Conservation (phyloP, 2,329 filamentous ascomycete genomes). For the Coniochaeta prunicola region DNA sequence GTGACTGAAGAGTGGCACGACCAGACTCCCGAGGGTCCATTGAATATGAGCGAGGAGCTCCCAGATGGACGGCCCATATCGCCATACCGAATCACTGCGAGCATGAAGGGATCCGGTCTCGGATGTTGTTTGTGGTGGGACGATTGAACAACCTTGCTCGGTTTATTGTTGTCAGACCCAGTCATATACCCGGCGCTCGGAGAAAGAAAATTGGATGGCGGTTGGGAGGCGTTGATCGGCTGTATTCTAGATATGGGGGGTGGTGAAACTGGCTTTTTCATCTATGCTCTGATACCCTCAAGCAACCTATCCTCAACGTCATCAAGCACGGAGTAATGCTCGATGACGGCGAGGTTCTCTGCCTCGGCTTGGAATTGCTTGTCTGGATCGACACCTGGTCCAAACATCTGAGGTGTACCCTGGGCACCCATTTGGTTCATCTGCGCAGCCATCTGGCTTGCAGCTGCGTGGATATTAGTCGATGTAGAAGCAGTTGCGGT, state of each 20-base stretch:
- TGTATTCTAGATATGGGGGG: not conserved
- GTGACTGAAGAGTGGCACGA: slow-evolving; percentile 89
- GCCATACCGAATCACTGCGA: slow-evolving; percentile 63
- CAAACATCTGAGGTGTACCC: slow-evolving; percentile 64
- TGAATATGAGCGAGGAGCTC: slow-evolving; percentile 54
- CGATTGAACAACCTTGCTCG: slow-evolving; percentile 6
- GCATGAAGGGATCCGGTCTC: slow-evolving; percentile 56
- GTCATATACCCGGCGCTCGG: not conserved
- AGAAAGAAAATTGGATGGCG: not conserved
- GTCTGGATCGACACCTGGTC: slow-evolving; percentile 87
- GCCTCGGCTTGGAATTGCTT: slow-evolving; percentile 91
- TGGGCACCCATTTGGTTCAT: slow-evolving; percentile 75
- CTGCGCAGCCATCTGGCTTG: slow-evolving; percentile 85
- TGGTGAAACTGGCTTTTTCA: slow-evolving; percentile 11
- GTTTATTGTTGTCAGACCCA: not conserved
- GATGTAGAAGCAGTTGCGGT: slow-evolving; percentile 4
- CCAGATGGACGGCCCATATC: slow-evolving; percentile 50
- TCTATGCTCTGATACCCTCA: slow-evolving; percentile 37
- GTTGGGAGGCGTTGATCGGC: not conserved
- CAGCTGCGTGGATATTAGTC: slow-evolving; percentile 48
- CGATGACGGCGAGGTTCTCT: slow-evolving; percentile 91
- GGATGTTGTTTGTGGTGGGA: slow-evolving; percentile 62
- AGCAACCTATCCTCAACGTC: slow-evolving; percentile 81
- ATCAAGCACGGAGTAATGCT: slow-evolving; percentile 87
- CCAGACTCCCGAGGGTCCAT: slow-evolving; percentile 65